phyloP scores from a whole-genome alignment of 345 rosid genomes.

The Dovyalis caffra region DNA sequence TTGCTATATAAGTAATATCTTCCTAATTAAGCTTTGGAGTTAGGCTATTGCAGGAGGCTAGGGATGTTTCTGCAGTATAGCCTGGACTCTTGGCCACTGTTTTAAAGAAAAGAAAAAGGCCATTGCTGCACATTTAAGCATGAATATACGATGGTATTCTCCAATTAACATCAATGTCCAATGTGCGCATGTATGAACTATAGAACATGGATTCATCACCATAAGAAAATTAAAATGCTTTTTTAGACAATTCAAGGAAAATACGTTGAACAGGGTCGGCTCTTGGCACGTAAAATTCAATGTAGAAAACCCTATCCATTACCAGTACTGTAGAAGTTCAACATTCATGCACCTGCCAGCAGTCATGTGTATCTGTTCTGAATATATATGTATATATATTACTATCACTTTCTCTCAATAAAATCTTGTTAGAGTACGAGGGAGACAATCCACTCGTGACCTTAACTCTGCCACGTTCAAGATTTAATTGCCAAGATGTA shows the following conservation, averaged over 20 bases:
- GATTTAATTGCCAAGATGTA: constrained; percentile 7
- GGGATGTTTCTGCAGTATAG: too few relatives aligned
- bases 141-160: background rate
- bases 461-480: constrained; percentile 25
- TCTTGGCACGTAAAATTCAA: background rate
- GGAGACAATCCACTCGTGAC: constrained; percentile 52
- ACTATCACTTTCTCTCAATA: constrained; percentile 18
- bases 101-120: background rate
- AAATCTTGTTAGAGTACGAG: constrained; percentile 34
- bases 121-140: background rate
- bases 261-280: background rate
- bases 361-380: background rate
- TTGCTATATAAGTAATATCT: too few relatives aligned
- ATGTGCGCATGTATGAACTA: background rate
- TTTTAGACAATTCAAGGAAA: background rate
- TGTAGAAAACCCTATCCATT: background rate
- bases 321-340: background rate
- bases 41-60: too few relatives aligned
- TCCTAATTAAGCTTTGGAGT: too few relatives aligned
- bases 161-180: background rate
- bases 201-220: background rate
- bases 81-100: too few relatives aligned
- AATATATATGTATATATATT: background rate
- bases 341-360: background rate
- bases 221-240: background rate